A percentile compares a stretch with the other conserved stretches of the same genome.
Conservation (phyloP, 176 grass and related monocot genomes). For the Cenchrus purpureus region DNA sequence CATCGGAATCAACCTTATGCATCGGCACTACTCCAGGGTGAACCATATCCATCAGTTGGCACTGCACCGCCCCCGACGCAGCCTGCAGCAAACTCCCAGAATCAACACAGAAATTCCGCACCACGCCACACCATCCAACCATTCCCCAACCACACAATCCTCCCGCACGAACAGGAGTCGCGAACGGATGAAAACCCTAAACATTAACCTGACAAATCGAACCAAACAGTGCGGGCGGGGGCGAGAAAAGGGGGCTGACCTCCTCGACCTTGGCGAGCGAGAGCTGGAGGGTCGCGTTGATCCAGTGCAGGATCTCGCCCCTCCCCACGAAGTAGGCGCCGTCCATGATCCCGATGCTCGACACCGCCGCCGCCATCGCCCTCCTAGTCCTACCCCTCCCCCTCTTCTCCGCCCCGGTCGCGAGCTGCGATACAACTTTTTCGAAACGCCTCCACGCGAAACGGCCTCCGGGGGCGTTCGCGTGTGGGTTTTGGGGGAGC, state of each 20-base stretch:
- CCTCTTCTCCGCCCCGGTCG: background rate
- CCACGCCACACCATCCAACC: background rate
- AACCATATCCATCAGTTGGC: conserved; percentile 92
- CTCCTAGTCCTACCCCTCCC: background rate
- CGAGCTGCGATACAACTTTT: conserved; percentile 45
- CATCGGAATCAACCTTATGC: conserved; percentile 67
- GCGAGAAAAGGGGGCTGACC: conserved; percentile 34
- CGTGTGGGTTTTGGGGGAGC: background rate
- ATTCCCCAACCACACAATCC: background rate
- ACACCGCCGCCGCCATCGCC: conserved; percentile 50
- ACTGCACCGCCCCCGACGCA: conserved; percentile 88
- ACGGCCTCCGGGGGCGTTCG: background rate
- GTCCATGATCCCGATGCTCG: conserved; percentile 92
- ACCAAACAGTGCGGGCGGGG: background rate
- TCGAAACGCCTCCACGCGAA: conserved; percentile 49
- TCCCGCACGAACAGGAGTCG: background rate
- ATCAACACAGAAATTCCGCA: background rate
- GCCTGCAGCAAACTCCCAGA: conserved; percentile 51
- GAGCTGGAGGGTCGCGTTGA: conserved; percentile 90
- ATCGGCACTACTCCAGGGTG: conserved; percentile 86
- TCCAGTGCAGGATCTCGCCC: conserved; percentile 90
- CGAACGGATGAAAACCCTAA: background rate
- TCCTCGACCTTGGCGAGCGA: conserved; percentile 85
- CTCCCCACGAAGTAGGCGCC: conserved; percentile 91
- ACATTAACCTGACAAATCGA: background rate